Conservation (phyloP, 2,329 filamentous ascomycete genomes). For the Penicillium glabrum region DNA sequence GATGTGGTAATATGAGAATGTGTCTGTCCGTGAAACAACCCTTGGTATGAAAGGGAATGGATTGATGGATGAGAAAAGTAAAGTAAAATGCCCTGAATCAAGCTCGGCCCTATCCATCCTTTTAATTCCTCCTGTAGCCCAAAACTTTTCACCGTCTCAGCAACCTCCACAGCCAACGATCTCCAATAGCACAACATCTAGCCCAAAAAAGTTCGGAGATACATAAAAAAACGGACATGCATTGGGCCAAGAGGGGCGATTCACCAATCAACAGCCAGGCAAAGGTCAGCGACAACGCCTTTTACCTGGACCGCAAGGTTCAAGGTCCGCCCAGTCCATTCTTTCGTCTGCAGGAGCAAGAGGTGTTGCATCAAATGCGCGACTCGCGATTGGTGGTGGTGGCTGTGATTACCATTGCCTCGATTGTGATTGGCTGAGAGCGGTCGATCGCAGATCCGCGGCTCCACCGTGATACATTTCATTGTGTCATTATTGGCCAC, state of each 20-base stretch:
- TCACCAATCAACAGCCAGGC: slow-evolving; percentile 9
- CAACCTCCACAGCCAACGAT: background rate
- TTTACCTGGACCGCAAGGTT: background rate
- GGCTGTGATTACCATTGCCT: slow-evolving; percentile 11
- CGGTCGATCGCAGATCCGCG: background rate
- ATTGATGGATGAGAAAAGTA: background rate
- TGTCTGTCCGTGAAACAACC: background rate
- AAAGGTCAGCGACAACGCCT: slow-evolving; percentile 17
- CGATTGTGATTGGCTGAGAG: slow-evolving; percentile 7
- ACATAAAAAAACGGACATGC: slow-evolving; percentile 7
- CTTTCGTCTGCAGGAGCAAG: background rate
- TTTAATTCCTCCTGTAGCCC: slow-evolving; percentile 3
- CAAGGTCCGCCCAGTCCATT: background rate
- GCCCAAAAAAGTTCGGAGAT: background rate
- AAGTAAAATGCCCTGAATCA: background rate
- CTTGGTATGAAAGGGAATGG: background rate
- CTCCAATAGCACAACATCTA: background rate
- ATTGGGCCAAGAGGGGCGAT: background rate
- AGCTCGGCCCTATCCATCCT: background rate
- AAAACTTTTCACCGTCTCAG: slow-evolving; percentile 2
- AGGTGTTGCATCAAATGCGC: slow-evolving; percentile 8
- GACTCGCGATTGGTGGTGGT: slow-evolving; percentile 7
- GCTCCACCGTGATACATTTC: background rate
- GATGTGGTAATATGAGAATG: background rate
- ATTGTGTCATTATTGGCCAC: slow-evolving; percentile 3